These are phyloP conservation scores for Citrullus colocynthis DNA, from an alignment of 306 rosid genomes.

Conservation along the genomic window DNA sequence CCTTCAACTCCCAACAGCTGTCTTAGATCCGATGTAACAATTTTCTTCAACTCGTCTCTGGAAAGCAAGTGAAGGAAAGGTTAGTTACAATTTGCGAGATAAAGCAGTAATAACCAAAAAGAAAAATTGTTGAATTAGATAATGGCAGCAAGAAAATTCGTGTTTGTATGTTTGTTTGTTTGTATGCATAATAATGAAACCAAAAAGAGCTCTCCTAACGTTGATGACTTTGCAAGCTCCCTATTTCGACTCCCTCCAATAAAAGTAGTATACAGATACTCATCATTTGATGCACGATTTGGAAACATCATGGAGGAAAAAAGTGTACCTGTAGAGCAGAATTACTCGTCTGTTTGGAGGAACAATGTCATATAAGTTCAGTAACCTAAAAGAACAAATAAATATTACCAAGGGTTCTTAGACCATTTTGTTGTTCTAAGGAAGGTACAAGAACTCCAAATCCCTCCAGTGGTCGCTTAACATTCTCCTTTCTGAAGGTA, in stretches of 20 bases:
- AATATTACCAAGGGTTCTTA: constrained; percentile 77
- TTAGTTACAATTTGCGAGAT: constrained; percentile 1
- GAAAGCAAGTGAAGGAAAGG: constrained; percentile 9
- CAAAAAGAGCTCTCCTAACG: constrained; percentile 27
- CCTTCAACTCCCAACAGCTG: constrained; percentile 84
- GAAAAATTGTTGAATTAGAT: background rate
- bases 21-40: constrained; percentile 70
- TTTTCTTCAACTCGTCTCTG: constrained; percentile 62
- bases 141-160: background rate
- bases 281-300: constrained; percentile 73
- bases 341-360: background rate
- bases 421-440: constrained; percentile 62
- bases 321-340: constrained; percentile 58
- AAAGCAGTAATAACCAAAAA: background rate
- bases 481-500: constrained; percentile 66
- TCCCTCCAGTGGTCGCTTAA: constrained; percentile 85
- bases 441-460: constrained; percentile 96
- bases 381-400: constrained; percentile 3
- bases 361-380: constrained; percentile 1
- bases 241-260: constrained; percentile 70
- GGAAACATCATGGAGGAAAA: constrained; percentile 96
- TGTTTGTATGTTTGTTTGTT: background rate
- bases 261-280: constrained; percentile 73
- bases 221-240: constrained; percentile 68
- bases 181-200: background rate